Evolutionary conservation across 352 stramenopile genomes (phyloP).

Genomic region (Phytophthora litchii): DNA sequence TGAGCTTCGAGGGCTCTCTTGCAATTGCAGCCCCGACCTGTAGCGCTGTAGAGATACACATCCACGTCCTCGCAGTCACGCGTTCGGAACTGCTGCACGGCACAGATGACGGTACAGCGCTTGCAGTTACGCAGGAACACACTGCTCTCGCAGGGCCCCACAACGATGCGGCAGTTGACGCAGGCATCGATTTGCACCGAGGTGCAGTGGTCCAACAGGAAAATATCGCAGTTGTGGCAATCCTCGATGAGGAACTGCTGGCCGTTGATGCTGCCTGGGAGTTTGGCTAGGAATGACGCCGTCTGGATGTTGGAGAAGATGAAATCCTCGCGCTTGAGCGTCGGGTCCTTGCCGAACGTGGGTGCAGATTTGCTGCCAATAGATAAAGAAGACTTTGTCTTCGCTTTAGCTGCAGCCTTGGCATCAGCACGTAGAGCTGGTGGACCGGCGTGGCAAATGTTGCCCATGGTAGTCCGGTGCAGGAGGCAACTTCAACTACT

Average conservation of each 20-base stretch:
- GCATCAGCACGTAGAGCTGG: neutral
- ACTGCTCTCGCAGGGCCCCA: slow-evolving; percentile 71
- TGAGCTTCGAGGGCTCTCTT: neutral
- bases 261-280: slow-evolving; percentile 66
- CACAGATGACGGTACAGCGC: slow-evolving; percentile 64
- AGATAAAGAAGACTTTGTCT: neutral
- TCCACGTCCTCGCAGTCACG: slow-evolving; percentile 69
- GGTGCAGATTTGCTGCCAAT: slow-evolving; percentile 17
- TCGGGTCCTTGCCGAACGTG: slow-evolving; percentile 67
- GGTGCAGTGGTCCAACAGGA: slow-evolving; percentile 76
- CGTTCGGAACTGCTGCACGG: slow-evolving; percentile 76
- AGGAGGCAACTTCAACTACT: slow-evolving; percentile 12
- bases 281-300: slow-evolving; percentile 53
- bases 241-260: slow-evolving; percentile 85
- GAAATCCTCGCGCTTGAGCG: slow-evolving; percentile 72
- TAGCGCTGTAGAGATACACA: slow-evolving; percentile 70
- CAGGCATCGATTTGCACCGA: slow-evolving; percentile 82
- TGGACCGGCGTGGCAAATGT: slow-evolving; percentile 58
- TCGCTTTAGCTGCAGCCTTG: slow-evolving; percentile 1
- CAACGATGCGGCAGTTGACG: slow-evolving; percentile 68
- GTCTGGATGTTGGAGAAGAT: slow-evolving; percentile 59
- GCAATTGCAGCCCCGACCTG: slow-evolving; percentile 29
- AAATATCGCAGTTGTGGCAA: slow-evolving; percentile 77
- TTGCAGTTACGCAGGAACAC: slow-evolving; percentile 77
- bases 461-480: slow-evolving; percentile 48